Evolutionary conservation across 805 yeast genomes (phyloP).

Genomic region (Saccharomycopsis capsularis): DNA sequence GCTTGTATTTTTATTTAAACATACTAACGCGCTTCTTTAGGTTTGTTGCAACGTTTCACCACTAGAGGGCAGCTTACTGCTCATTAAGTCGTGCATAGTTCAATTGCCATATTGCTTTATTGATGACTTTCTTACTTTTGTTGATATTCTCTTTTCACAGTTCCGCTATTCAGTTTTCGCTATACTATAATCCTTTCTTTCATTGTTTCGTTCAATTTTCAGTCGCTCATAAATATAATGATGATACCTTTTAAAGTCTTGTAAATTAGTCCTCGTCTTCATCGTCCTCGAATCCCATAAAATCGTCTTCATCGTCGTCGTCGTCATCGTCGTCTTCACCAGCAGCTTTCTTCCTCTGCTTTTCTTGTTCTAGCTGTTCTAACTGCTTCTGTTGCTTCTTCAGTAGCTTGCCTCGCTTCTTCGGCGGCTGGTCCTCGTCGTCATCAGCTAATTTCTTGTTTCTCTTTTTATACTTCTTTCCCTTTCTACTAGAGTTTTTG

Average conservation of each 20-base stretch:
- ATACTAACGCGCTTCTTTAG: not conserved
- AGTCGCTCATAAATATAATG: no score
- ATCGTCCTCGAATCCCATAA: conserved; percentile 9
- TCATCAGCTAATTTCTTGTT: conserved; percentile 3
- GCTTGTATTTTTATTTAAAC: not conserved
- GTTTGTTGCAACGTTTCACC: conserved; percentile 5
- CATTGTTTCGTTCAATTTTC: not conserved
- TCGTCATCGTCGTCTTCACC: conserved; percentile 8
- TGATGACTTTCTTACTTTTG: not conserved
- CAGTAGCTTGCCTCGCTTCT: not conserved
- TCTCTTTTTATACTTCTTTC: conserved; percentile 13
- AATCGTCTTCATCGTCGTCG: conserved; percentile 9
- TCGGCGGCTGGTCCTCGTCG: conserved; percentile 2
- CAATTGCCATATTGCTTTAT: not conserved
- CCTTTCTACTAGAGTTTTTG: conserved; percentile 2
- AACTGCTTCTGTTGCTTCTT: not conserved
- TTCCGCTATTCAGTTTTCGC: not conserved
- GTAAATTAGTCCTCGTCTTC: conserved; percentile 6
- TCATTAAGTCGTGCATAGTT: not conserved
- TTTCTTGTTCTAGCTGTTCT: not conserved
- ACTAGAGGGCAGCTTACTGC: not conserved
- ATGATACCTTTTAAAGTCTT: no score
- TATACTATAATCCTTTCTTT: no score
- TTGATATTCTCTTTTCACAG: not conserved
- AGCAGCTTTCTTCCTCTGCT: not conserved